Percentiles rank a stretch among this genome's conserved stretches.
Conservation (phyloP, 2,329 filamentous ascomycete genomes). For the Trichoderma gracile region DNA sequence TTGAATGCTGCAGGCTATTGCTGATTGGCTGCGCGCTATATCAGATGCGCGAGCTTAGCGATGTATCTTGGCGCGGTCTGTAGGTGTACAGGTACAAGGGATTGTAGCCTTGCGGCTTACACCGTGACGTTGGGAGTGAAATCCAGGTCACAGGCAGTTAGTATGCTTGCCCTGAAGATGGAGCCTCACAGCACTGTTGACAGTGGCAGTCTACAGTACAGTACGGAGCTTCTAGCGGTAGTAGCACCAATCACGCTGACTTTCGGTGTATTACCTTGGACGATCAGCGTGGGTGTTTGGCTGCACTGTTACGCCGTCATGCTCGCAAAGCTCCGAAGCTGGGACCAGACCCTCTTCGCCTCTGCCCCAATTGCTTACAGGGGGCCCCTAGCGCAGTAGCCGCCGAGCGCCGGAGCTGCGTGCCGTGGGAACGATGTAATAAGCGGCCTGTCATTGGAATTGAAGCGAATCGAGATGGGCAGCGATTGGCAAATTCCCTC, state of each 20-base stretch:
- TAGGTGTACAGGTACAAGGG: not conserved
- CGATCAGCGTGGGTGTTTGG: no score
- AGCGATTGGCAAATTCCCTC: constrained; percentile 19
- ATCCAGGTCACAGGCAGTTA: no score
- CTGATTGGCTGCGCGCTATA: constrained; percentile 1
- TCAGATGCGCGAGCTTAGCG: not conserved
- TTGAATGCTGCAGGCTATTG: not conserved
- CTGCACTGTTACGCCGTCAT: not conserved
- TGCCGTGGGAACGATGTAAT: not conserved
- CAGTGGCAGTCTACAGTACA: not conserved
- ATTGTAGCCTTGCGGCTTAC: not conserved
- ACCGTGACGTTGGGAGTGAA: not conserved
- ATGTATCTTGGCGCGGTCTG: not conserved
- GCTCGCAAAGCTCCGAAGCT: constrained; percentile 14
- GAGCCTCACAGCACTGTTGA: not conserved
- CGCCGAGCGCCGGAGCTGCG: constrained; percentile 25
- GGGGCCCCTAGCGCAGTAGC: constrained; percentile 12
- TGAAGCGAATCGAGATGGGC: not conserved
- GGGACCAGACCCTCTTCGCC: not conserved
- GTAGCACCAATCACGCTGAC: not conserved
- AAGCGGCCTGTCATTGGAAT: no score
- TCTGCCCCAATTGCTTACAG: not conserved
- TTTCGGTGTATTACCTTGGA: not conserved
- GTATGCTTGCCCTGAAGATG: no score
- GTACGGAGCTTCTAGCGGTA: no score